Conservation (phyloP, 768 basidiomycete genomes). For the Cystofilobasidium macerans region DNA sequence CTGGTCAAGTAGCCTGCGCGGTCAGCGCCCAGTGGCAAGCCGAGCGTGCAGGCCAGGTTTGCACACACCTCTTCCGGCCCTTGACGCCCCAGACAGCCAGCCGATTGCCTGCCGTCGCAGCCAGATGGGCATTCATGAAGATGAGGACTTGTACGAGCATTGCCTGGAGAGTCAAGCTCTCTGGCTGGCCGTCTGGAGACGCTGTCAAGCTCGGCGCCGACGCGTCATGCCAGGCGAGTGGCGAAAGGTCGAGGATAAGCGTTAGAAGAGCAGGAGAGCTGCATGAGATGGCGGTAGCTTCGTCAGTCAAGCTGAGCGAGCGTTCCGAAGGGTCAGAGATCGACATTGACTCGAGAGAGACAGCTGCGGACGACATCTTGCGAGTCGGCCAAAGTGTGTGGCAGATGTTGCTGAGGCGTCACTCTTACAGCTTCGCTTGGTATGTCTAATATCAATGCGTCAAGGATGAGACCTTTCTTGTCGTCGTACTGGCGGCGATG, state of each 20-base stretch:
- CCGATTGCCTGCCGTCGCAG: conserved; percentile 79
- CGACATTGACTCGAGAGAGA: no score
- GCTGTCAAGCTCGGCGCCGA: neutral
- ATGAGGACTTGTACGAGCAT: conserved; percentile 80
- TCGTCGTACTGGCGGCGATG: no score
- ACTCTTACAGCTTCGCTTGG: no score
- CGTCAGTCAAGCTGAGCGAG: no score
- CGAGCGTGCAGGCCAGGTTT: neutral
- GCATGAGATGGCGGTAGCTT: no score
- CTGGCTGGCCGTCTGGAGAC: conserved; percentile 15
- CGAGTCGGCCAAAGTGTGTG: no score
- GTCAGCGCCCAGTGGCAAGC: neutral
- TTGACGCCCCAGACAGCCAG: conserved; percentile 79
- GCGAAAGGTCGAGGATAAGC: conserved; percentile 25
- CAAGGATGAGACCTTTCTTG: no score
- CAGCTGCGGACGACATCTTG: no score
- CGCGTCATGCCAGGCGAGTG: conserved; percentile 24
- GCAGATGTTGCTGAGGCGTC: no score
- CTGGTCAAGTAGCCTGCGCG: neutral
- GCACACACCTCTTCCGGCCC: conserved; percentile 13
- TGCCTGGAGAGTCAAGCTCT: conserved; percentile 52
- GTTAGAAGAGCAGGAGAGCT: conserved; percentile 23
- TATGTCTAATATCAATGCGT: no score
- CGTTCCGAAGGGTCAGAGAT: no score
- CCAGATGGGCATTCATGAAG: conserved; percentile 87